Percentiles rank a stretch among this genome's conserved stretches.
phyloP scores from a whole-genome alignment of 176 grass and related monocot species.

The Alopecurus myosuroides region DNA sequence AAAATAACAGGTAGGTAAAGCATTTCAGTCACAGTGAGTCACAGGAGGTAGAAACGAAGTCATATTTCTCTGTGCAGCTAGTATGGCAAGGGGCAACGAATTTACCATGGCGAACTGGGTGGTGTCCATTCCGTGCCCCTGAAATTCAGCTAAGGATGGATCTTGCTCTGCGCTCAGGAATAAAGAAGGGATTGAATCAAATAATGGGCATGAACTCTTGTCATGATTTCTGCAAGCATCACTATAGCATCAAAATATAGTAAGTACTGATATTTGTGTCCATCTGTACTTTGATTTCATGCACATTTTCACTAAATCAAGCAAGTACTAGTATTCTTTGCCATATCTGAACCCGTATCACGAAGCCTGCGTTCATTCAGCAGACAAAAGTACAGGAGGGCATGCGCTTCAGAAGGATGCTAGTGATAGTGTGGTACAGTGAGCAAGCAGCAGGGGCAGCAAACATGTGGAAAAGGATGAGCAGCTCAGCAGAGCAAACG shows the following conservation, averaged over 20 bases:
- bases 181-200: neutral
- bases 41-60: neutral
- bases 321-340: neutral
- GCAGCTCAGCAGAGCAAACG: neutral
- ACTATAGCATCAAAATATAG: neutral
- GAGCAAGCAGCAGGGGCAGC: neutral
- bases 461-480: neutral
- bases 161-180: neutral
- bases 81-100: neutral
- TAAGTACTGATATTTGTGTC: neutral
- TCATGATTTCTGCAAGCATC: neutral
- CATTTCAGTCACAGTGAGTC: neutral
- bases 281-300: neutral
- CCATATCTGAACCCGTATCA: neutral
- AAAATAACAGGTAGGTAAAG: neutral
- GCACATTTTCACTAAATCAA: neutral
- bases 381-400: neutral
- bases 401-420: neutral
- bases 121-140: constrained; percentile 7
- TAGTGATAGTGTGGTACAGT: neutral
- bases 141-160: neutral
- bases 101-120: constrained; percentile 83
- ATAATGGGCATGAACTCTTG: neutral
- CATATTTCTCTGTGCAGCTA: neutral
- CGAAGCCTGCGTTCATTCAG: neutral